Percentiles rank a stretch among this genome's conserved stretches.
These are phyloP conservation scores for Neurospora sp. DNA, from an alignment of 495 filamentous ascomycete species.

Conservation along the genomic window DNA sequence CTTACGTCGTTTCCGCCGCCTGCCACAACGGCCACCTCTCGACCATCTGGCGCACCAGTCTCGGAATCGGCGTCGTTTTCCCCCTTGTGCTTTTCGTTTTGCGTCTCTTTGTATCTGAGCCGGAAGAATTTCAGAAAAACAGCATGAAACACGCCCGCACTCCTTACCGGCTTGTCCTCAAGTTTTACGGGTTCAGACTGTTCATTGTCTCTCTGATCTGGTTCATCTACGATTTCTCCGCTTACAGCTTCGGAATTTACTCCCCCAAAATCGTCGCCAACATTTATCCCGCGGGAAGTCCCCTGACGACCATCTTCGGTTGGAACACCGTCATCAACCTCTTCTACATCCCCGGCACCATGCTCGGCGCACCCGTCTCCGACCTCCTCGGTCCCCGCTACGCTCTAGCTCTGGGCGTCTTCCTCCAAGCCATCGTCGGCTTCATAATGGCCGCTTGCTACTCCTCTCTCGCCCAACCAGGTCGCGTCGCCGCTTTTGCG, in stretches of 20 bases:
- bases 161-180: conserved; percentile 44
- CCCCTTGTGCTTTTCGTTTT: conserved; percentile 66
- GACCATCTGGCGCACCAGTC: conserved; percentile 63
- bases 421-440: conserved; percentile 63
- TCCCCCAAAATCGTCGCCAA: conserved; percentile 58
- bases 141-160: conserved; percentile 44
- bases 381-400: conserved; percentile 69
- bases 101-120: conserved; percentile 68
- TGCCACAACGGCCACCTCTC: conserved; percentile 58
- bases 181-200: conserved; percentile 54
- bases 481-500: conserved; percentile 65
- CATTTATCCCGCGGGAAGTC: conserved; percentile 43
- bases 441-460: conserved; percentile 82
- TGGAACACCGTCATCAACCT: conserved; percentile 79
- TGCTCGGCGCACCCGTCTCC: conserved; percentile 60
- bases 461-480: conserved; percentile 45
- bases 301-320: conserved; percentile 68
- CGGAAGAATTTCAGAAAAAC: conserved; percentile 64
- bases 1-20: conserved; percentile 59
- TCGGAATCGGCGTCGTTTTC: conserved; percentile 74
- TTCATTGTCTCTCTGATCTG: conserved; percentile 68
- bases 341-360: conserved; percentile 78
- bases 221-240: conserved; percentile 84
- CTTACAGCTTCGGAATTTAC: conserved; percentile 75
- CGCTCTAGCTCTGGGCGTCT: conserved; percentile 57